Conservation (phyloP, 2,329 filamentous ascomycete genomes). For the Trichoderma asperellum region DNA sequence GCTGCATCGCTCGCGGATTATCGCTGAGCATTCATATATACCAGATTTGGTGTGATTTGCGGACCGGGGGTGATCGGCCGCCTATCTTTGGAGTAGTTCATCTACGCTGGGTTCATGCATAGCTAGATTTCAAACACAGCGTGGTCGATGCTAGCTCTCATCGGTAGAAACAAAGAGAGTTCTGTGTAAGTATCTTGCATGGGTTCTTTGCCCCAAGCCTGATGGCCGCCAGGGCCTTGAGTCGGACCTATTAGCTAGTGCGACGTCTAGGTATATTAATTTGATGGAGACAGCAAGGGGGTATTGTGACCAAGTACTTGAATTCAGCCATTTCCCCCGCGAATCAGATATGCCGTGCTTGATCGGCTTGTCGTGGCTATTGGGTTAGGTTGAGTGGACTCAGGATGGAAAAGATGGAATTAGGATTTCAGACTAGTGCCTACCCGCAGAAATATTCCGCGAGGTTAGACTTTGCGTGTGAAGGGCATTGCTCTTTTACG, state of each 20-base stretch:
- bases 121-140: not conserved
- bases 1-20: conserved; percentile 26
- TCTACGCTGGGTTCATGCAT: not conserved
- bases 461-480: not conserved
- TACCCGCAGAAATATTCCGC: not conserved
- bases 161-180: not conserved
- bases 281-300: conserved; percentile 18
- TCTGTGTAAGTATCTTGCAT: not conserved
- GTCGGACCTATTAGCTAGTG: conserved; percentile 28
- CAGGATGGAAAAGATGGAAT: not conserved
- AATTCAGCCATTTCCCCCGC: conserved; percentile 20
- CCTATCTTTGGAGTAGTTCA: conserved; percentile 2
- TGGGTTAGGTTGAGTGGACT: not conserved
- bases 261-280: conserved; percentile 25
- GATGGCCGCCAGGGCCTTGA: conserved; percentile 18
- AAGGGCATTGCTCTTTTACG: not conserved
- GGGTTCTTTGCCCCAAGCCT: not conserved
- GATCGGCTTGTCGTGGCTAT: not conserved
- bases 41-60: conserved; percentile 11
- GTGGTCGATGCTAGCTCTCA: not conserved
- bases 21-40: conserved; percentile 7
- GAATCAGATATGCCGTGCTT: conserved; percentile 22
- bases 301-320: not conserved
- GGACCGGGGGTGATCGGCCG: conserved; percentile 23
- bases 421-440: conserved; percentile 5